Evolutionary conservation across 495 filamentous ascomycete species (phyloP).

Genomic region (Aspergillus conjunctus): DNA sequence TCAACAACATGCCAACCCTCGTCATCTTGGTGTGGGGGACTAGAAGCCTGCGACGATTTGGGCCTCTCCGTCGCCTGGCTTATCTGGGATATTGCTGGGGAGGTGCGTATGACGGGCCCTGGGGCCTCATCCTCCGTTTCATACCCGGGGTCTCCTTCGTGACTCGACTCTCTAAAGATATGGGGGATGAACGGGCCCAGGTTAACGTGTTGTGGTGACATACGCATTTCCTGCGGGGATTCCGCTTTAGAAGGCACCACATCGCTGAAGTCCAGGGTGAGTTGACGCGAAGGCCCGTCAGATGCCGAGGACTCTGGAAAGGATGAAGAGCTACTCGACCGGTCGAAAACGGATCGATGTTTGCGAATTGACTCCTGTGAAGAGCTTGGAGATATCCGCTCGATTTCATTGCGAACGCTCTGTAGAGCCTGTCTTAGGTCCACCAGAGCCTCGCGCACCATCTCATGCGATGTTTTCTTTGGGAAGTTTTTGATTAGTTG

Average conservation of each 20-base stretch:
- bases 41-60: constrained; percentile 30
- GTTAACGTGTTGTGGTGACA: constrained; percentile 30
- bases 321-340: constrained; percentile 63
- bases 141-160: constrained; percentile 44
- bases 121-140: constrained; percentile 46
- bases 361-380: constrained; percentile 51
- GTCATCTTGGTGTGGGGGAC: constrained; percentile 31
- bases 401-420: constrained; percentile 60
- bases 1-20: constrained; percentile 46
- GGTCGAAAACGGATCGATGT: constrained; percentile 71
- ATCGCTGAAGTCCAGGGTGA: constrained; percentile 40
- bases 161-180: constrained; percentile 37
- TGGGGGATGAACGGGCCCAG: constrained; percentile 42
- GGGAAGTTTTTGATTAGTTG: constrained; percentile 50
- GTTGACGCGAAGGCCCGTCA: constrained; percentile 36
- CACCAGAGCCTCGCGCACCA: constrained; percentile 49
- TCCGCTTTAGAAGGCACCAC: constrained; percentile 32
- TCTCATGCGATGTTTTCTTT: constrained; percentile 35
- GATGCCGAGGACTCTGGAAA: constrained; percentile 43
- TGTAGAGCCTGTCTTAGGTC: constrained; percentile 51
- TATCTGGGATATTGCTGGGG: constrained; percentile 39
- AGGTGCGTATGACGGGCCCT: constrained; percentile 25
- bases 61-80: constrained; percentile 39
- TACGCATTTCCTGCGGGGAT: constrained; percentile 37
- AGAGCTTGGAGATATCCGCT: constrained; percentile 52